Conservation (phyloP, 192 early-diverging fungal species). For the Coemansia sp. region DNA sequence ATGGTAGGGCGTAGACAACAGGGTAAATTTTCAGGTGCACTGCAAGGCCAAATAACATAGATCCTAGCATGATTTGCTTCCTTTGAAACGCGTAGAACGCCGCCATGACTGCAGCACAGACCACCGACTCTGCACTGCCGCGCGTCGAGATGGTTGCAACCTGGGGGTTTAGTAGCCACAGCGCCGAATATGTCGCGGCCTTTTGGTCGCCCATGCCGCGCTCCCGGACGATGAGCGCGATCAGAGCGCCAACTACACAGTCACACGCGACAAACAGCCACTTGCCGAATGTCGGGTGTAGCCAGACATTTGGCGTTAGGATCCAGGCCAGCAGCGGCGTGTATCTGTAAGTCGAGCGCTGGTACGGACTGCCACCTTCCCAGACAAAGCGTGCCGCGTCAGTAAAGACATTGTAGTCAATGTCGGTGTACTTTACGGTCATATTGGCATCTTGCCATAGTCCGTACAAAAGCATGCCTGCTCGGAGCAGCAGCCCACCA, state of each 20-base stretch:
- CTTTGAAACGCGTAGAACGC: conserved; percentile 71
- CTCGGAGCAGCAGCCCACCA: conserved; percentile 58
- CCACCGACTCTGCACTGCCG: conserved; percentile 87
- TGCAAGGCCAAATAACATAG: conserved; percentile 79
- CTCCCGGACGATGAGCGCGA: conserved; percentile 50
- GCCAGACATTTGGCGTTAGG: conserved; percentile 78
- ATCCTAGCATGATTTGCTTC: conserved; percentile 49
- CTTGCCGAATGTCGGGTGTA: conserved; percentile 83
- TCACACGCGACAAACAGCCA: conserved; percentile 85
- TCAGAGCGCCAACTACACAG: conserved; percentile 71
- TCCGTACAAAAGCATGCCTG: conserved; percentile 75
- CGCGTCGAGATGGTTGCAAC: conserved; percentile 95
- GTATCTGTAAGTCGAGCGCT: conserved; percentile 94
- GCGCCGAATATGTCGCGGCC: conserved; percentile 57
- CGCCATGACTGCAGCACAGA: conserved; percentile 76
- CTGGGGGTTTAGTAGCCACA: conserved; percentile 95
- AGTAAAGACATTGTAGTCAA: conserved; percentile 96
- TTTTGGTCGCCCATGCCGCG: conserved; percentile 57
- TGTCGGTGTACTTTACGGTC: conserved; percentile 96
- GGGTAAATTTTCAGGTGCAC: conserved; percentile 99
- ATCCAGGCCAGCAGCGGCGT: conserved; percentile 92
- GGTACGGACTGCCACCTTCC: conserved; percentile 75
- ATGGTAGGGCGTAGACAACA: conserved; percentile 85
- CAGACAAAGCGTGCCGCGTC: conserved; percentile 86
- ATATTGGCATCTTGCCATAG: conserved; percentile 85